Evolutionary conservation across 306 rosid species (phyloP).

Genomic region (Quercus variabilis): DNA sequence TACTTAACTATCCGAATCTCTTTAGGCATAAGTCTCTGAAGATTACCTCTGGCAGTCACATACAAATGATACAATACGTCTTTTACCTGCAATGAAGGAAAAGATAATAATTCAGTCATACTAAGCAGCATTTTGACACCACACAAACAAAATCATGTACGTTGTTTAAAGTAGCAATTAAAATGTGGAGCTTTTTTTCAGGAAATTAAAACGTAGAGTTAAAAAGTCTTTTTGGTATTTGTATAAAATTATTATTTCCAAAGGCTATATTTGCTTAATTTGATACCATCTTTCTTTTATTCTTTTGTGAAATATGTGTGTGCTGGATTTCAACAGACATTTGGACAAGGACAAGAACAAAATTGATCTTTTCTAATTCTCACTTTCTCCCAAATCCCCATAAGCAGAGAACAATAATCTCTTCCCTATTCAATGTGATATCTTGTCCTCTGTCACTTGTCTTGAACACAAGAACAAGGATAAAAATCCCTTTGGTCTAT

Average conservation of each 20-base stretch:
- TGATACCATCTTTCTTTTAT: not conserved
- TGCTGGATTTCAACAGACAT: not conserved
- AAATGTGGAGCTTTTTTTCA: not conserved
- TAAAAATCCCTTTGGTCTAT: not conserved
- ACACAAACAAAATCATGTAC: not conserved
- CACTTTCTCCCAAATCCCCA: not conserved
- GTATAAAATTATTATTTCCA: not conserved
- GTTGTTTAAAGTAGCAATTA: not conserved
- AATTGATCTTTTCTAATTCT: not conserved
- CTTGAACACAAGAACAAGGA: not conserved
- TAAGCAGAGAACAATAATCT: not conserved
- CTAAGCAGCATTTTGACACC: not conserved
- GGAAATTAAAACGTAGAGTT: not conserved
- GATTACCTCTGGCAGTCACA: constrained; percentile 72
- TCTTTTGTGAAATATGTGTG: too few species aligned
- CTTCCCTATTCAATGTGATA: not conserved
- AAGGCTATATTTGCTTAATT: not conserved
- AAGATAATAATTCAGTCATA: not conserved
- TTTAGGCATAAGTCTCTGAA: constrained; percentile 80
- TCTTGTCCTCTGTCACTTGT: not conserved
- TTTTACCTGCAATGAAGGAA: constrained; percentile 49
- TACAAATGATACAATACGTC: constrained; percentile 81
- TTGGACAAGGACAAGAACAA: not conserved
- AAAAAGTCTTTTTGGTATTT: not conserved
- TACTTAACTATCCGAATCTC: constrained; percentile 81